Percentiles rank a stretch among this genome's conserved stretches.
These are phyloP conservation scores for Waltiozyma sp. DNA, from an alignment of 1,139 yeast genomes.

Conservation along the genomic window DNA sequence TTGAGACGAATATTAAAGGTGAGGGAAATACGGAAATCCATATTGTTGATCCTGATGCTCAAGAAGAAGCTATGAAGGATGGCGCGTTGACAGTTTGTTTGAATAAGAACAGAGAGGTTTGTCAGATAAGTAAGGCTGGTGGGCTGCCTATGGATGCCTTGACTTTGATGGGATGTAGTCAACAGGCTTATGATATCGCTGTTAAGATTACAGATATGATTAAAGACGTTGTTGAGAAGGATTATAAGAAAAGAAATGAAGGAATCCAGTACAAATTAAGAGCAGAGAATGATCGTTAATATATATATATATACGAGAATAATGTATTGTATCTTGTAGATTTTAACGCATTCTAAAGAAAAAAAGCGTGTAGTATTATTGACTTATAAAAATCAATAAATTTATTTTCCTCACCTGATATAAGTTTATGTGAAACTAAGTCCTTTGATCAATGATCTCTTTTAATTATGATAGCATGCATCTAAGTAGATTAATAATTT, in stretches of 20 bases:
- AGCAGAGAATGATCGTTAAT: constrained; percentile 16
- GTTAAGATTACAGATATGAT: constrained; percentile 56
- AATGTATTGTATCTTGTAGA: too few relatives aligned
- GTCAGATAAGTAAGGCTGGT: constrained; percentile 85
- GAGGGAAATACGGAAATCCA: constrained; percentile 45
- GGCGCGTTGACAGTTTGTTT: constrained; percentile 79
- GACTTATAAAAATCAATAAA: too few relatives aligned
- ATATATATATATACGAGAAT: too few relatives aligned
- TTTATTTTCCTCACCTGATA: too few relatives aligned
- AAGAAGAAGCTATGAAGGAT: constrained; percentile 68
- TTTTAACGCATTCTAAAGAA: too few relatives aligned
- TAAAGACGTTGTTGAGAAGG: constrained; percentile 35
- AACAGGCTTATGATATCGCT: constrained; percentile 55
- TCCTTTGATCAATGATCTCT: too few relatives aligned
- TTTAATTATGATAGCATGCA: too few relatives aligned
- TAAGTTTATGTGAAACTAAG: too few relatives aligned
- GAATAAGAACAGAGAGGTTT: constrained; percentile 81
- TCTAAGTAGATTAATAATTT: too few relatives aligned
- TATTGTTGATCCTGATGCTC: constrained; percentile 64
- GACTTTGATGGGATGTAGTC: constrained; percentile 57
- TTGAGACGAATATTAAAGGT: constrained; percentile 62
- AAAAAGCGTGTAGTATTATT: too few relatives aligned
- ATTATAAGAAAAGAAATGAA: constrained; percentile 30
- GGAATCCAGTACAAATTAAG: constrained; percentile 14
- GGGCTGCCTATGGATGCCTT: constrained; percentile 78